phyloP scores from a whole-genome alignment of 495 filamentous ascomycete genomes.

The Hyphodiscus hymeniophilus region DNA sequence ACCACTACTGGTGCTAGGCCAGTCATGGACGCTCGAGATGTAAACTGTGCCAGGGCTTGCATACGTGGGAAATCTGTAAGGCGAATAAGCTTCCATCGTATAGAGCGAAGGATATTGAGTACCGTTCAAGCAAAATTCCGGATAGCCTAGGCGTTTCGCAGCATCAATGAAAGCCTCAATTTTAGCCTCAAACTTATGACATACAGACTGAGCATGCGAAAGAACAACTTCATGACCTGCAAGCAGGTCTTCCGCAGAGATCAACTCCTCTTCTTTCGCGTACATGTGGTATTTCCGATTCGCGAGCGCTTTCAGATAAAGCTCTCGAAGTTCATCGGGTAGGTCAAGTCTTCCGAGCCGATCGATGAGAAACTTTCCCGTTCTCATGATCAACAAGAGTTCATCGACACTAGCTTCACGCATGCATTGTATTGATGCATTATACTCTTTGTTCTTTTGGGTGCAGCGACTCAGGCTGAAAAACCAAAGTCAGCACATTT shows the following conservation, averaged over 20 bases:
- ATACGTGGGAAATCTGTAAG: conserved; percentile 2
- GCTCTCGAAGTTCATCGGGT: not conserved
- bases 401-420: conserved; percentile 2
- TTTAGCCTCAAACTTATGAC: not conserved
- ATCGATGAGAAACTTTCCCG: conserved; percentile 1
- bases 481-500: no score
- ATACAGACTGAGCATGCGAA: conserved; percentile 1
- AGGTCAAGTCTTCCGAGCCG: conserved; percentile 1
- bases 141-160: not conserved
- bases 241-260: not conserved
- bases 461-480: not conserved
- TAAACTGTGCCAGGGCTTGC: not conserved
- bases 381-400: conserved; percentile 1
- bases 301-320: not conserved
- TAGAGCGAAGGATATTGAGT: not conserved
- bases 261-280: conserved; percentile 3
- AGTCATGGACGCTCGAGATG: not conserved
- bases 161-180: not conserved
- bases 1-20: not conserved
- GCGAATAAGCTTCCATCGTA: not conserved
- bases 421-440: conserved; percentile 1
- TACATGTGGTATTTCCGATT: conserved; percentile 1
- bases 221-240: not conserved
- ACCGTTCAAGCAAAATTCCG: not conserved
- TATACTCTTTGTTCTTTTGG: conserved; percentile 1